Evolutionary conservation across 2,329 filamentous ascomycete genomes (phyloP), one percentile per base, ranked within the genome.

Genomic region (Hymenoscyphus linearis): DNA sequence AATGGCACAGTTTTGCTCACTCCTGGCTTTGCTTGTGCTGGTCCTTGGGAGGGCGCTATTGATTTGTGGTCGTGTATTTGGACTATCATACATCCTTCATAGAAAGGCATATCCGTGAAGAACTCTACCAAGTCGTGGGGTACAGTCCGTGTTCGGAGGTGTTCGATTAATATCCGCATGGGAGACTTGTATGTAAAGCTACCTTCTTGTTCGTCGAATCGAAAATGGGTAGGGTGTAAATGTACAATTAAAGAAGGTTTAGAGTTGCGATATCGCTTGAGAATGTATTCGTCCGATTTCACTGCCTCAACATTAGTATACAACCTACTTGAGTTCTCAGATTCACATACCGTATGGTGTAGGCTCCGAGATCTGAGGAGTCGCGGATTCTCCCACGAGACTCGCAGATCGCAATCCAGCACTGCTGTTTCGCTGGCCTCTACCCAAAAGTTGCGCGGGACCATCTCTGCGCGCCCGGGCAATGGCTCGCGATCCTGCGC

Each of bases 31-130:
- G 77, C 79, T 56, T 78, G 82, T 60, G 78, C 77, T 68, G 79
- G 80, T 67, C 83, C 85, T 71, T 91, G 86, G 67, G 82, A 78
- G 64, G 82, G 81, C 54, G 81, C 80, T 50, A 78, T 78, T 0
- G 88, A 85, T 70, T 89, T 90, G 77, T 96, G 90, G 73, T 98
- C 91, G 70, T 96, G 85, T n/a, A 98, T 80, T 74, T 96, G 88
- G 37, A 99, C 92, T 67, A 99, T 98, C 61, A 99, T 82, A 71
- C 93, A 96, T 35, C 90, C 92, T 74, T 98, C 93, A 73, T 98
- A 99, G 72, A 96, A 98, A 10, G 82, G 81, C 14, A 96, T 88
- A 22, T 86, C 85, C 18, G 81, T 80, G 59, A 99, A 84, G 67
- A 93, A 88, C 55, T 89, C 85, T 12, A 98, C 78, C 72, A 98